Base-by-base conservation (phyloP, 202 grass and related monocot genomes). In the Setaria italica region DNA sequence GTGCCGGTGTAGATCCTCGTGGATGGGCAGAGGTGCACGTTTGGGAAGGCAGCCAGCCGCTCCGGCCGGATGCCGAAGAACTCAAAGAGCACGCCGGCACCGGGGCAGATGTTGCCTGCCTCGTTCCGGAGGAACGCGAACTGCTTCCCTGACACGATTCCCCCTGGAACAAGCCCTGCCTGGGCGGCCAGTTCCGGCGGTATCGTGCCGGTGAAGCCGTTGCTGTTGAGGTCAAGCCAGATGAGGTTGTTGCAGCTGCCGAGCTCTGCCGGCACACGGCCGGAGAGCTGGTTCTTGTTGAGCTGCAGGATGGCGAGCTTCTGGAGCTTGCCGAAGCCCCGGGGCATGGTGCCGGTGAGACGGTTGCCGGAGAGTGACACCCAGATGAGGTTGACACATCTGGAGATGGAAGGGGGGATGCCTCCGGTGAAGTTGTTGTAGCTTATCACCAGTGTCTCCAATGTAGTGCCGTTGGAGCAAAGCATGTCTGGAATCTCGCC, bases 151-250 rank as follows among this genome's bases (percentile, higher is more conserved):
- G 97, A 96, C 34, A 91, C 97, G 0, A 97, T 84, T 3, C 97
- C 97, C 5, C 85, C 91, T 1, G 90, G 83, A 62, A 99, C 76
- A 9, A 99, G 90, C 57, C 92, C 97, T 1, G 92, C 74, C 85
- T 96, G 97, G 17, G 47, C 90, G 0, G 97, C 91, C 3, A 99
- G 29, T 58, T 91, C 53, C 1, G 85, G 20, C 2, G 97, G 91
- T 70, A 99, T 88, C 0, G 62, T n/a, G 39, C 97, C 97, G 1
- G 85, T 94, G 77, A 96, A 86, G 67, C 16, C 9, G 76, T 99
- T 99, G 90, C 87, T 94, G 72, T 93, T 92, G 53, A 99, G 90
- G 69, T 99, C 97, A 15, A 99, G 88, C 97, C 97, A 99, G 77
- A 99, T 99, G 82, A 99, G 94, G 70, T 91, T 99, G 83, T 46